Evolutionary conservation across 2,329 filamentous ascomycete genomes (phyloP), one percentile per base, ranked within the genome.

Genomic region (Cercospora sojina): DNA sequence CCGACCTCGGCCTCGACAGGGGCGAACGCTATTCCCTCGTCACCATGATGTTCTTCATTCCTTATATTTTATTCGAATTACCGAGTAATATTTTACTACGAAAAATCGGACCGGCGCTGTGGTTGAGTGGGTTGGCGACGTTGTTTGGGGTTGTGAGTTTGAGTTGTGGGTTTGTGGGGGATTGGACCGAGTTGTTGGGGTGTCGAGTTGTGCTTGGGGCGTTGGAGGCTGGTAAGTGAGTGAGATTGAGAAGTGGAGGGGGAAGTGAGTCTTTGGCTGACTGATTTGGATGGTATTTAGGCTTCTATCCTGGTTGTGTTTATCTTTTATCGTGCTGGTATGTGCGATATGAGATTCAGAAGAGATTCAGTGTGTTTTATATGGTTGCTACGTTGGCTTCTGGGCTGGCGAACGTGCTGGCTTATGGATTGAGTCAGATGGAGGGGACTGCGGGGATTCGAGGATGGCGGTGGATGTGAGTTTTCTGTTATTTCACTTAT

Each of bases 321-420:
- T 41, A 41, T 41, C 35, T 56, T 51, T 1, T 70, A 18, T 57
- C 66, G 12, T 64, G 58, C 57, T 68, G 66, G 68, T 70, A 68
- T 29, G 60, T 59, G 49, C 66, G 68, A 31, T 68, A 62, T 29
- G 68, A 70, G 25, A 32, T 68, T 3, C 68, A 70, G 55, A 68
- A 68, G 32, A 60, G 66, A 2, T 57, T 69, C 10, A 61, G 58
- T 2, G 31, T 67, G 43, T 69, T 69, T 41, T 69, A 64, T 60
- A 55, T 65, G 4, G n/a, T 35, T 2, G 62, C 65, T 4, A 65
- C 62, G 1, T 38, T 35, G 13, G 56, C 65, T 7, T 68, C 66
- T 5, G 66, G 66, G 3, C 60, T 68, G 23, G 66, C 66, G 23
- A 68, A 68, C 10, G 64, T 68, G n/a, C 41, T 68, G 16, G 65